Conservation (phyloP, 2,329 filamentous ascomycete species). For the Fusarium concolor region DNA sequence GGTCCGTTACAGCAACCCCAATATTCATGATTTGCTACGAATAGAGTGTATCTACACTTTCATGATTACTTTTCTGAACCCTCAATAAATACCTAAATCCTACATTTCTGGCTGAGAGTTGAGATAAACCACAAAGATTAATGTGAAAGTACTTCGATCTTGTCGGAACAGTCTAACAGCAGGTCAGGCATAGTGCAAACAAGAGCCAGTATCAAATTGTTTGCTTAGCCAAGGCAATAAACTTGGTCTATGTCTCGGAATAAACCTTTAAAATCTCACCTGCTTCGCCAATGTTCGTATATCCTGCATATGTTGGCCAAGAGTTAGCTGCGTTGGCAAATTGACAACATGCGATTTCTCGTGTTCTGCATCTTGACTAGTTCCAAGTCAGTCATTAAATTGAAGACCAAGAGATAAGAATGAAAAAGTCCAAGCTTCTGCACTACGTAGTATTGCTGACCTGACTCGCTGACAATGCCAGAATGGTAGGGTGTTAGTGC, state of each 20-base stretch:
- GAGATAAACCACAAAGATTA: neutral
- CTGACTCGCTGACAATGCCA: neutral
- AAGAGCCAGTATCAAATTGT: neutral
- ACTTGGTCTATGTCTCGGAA: neutral
- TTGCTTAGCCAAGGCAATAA: neutral
- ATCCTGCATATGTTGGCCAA: neutral
- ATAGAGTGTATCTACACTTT: neutral
- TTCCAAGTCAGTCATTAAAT: neutral
- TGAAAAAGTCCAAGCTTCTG: neutral
- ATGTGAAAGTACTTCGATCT: neutral
- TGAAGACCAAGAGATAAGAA: neutral
- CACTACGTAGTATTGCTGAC: neutral
- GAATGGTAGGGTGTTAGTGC: neutral
- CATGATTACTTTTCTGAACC: no score
- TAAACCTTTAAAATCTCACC: neutral
- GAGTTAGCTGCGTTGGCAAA: neutral
- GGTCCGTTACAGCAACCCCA: no score
- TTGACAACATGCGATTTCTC: neutral
- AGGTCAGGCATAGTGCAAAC: neutral
- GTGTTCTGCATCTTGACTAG: neutral
- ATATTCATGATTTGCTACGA: neutral
- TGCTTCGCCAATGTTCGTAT: neutral
- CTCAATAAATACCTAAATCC: no score
- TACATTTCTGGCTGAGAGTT: no score
- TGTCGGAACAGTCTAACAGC: neutral